Evolutionary conservation across 2,329 filamentous ascomycete species (phyloP), one percentile per base, ranked within the genome.

Genomic region (Monosporascus sp.): DNA sequence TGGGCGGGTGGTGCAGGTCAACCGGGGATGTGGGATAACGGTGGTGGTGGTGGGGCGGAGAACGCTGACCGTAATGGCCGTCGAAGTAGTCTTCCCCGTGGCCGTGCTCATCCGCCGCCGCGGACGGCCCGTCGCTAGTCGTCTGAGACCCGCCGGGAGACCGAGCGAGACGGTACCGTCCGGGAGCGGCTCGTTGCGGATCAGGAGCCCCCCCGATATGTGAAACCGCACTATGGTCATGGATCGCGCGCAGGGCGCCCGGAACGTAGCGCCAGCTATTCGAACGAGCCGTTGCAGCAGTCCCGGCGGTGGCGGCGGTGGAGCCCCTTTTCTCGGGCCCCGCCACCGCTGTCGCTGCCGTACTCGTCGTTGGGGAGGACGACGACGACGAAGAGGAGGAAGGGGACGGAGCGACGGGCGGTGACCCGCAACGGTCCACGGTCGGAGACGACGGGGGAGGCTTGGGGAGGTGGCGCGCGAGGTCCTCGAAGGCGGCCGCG

Each of bases 401-500:
- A 16, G 31, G 26, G 2, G 41, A 51, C 5, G 50, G 38, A 40
- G 19, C 24, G 26, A 11, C 7, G 27, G 27, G 8, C 7, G 8
- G 8, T 27, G 27, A 7, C 8, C 7, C 11, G 27, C 2, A 11
- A 27, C 27, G 27, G 27, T 11, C 27, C 27, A 9, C 8, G 27
- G 27, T 11, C 27, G 8, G 8, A 4, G 27, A 9, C 8, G 8
- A 11, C 8, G n/a, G 6, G 17, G 22, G 31, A 48, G 26, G 26
- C 11, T 27, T 7, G 26, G 45, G 6, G 7, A 67, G 49, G n/a
- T 63, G 61, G 46, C 57, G 56, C 17, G 64, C 53, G 22, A 67
- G 51, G 37, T 78, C 74, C 31, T 76, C 74, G 19, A 92, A 74
- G 2, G 81, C 79, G 44, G 81, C 76, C 19, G 85, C 80, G 8